Conservation (phyloP, 2,329 filamentous ascomycete genomes). For the Atkinsonella texensis region DNA sequence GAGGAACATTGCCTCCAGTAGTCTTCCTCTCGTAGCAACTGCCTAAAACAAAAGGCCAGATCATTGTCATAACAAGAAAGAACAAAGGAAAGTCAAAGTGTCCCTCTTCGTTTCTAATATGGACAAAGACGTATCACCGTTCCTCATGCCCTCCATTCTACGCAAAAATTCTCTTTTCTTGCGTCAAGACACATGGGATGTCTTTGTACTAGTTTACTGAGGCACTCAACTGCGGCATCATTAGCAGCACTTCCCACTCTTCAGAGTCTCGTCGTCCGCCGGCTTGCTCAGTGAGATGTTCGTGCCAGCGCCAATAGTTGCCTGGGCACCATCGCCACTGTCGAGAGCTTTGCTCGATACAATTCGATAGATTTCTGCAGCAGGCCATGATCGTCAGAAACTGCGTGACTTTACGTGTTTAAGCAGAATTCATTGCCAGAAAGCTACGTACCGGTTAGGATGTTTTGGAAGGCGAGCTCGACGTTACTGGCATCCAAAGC, state of each 20-base stretch:
- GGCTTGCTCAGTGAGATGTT: slow-evolving; percentile 83
- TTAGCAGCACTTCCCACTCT: slow-evolving; percentile 76
- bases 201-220: not conserved
- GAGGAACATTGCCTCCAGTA: slow-evolving; percentile 19
- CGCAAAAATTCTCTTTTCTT: slow-evolving; percentile 17
- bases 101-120: slow-evolving; percentile 27
- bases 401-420: not conserved
- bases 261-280: slow-evolving; percentile 60
- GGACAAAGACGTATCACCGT: slow-evolving; percentile 21
- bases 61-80: slow-evolving; percentile 26
- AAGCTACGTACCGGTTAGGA: slow-evolving; percentile 69
- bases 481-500: slow-evolving; percentile 98
- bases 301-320: slow-evolving; percentile 66
- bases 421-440: not conserved
- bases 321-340: slow-evolving; percentile 69
- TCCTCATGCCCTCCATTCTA: slow-evolving; percentile 21
- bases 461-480: slow-evolving; percentile 98
- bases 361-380: slow-evolving; percentile 93
- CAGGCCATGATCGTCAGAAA: slow-evolving; percentile 4
- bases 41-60: slow-evolving; percentile 25
- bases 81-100: slow-evolving; percentile 27
- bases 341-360: slow-evolving; percentile 96
- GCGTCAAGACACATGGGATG: slow-evolving; percentile 17
- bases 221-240: slow-evolving; percentile 9
- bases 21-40: slow-evolving; percentile 19